These are phyloP conservation scores for Avena atlantica DNA, from an alignment of 176 grass and related monocot species.

Conservation along the genomic window DNA sequence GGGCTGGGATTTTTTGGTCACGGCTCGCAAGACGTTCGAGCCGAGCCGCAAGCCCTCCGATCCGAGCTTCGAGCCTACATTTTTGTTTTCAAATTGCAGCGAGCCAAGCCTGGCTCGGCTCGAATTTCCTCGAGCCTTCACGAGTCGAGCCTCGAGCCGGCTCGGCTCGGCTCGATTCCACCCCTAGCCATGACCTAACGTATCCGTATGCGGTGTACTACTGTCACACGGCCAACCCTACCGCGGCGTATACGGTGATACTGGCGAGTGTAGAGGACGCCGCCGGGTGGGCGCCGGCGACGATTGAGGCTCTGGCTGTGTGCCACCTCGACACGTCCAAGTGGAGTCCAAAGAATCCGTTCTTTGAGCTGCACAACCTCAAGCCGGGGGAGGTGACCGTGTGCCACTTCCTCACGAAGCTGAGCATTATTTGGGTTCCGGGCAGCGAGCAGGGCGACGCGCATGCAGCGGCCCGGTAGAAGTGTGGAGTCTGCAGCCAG, in stretches of 20 bases:
- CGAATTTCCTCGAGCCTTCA: too few species aligned
- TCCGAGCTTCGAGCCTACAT: too few species aligned
- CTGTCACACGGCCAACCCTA: slow-evolving; percentile 40
- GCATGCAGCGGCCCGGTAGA: background rate
- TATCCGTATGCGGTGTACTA: slow-evolving; percentile 43
- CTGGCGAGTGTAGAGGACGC: background rate
- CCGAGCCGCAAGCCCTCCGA: too few species aligned
- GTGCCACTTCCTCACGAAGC: slow-evolving; percentile 51
- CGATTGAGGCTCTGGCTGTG: slow-evolving; percentile 34
- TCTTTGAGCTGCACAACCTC: slow-evolving; percentile 1
- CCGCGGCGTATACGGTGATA: slow-evolving; percentile 25
- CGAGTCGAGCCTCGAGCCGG: too few species aligned
- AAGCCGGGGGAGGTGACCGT: slow-evolving; percentile 37
- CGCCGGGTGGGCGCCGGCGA: too few species aligned
- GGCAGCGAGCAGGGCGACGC: background rate
- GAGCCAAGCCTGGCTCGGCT: too few species aligned
- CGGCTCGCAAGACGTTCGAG: too few species aligned
- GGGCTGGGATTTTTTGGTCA: too few species aligned
- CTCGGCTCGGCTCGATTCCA: too few species aligned
- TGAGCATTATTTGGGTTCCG: slow-evolving; percentile 33
- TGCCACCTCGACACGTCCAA: slow-evolving; percentile 35
- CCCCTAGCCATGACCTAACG: slow-evolving; percentile 19
- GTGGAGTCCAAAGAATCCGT: slow-evolving; percentile 9
- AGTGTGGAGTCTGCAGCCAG: background rate
- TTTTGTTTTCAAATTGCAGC: too few species aligned